Evolutionary conservation across 306 rosid species (phyloP).

Genomic region (Parietaria judaica): DNA sequence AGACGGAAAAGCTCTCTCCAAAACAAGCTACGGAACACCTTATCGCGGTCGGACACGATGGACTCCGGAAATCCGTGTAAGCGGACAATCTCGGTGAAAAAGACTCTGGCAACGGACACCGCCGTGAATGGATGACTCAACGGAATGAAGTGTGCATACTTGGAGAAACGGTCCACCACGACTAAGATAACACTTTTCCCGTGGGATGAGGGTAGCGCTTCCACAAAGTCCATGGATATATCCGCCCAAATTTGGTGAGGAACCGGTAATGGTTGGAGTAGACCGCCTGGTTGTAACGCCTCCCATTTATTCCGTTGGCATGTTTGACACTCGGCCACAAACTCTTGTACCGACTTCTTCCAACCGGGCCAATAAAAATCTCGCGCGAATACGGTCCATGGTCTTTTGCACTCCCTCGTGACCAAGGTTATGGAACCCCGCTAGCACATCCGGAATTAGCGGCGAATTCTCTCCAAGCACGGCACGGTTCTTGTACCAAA

Average conservation of each 20-base stretch:
- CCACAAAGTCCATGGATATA: not conserved
- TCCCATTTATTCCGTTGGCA: too few species aligned
- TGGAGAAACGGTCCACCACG: not conserved
- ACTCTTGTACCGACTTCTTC: too few species aligned
- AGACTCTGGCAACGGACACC: not conserved
- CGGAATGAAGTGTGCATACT: not conserved
- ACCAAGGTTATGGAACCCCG: not conserved
- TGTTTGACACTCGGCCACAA: too few species aligned
- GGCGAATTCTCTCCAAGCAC: not conserved
- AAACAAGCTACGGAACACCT: too few species aligned
- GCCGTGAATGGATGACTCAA: not conserved
- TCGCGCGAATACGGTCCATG: too few species aligned
- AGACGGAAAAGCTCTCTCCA: not conserved
- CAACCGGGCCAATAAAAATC: too few species aligned
- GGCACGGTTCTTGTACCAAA: not conserved
- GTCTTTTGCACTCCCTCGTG: too few species aligned
- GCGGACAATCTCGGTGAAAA: not conserved
- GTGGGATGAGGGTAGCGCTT: not conserved
- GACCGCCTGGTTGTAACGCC: not conserved
- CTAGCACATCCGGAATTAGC: not conserved
- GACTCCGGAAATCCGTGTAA: not conserved
- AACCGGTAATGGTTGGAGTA: not conserved
- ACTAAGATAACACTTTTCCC: not conserved
- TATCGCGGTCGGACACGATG: too few species aligned
- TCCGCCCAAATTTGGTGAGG: not conserved